These are phyloP conservation scores for Rhododendron kiyosumense DNA, from an alignment of 148 eudicot genomes.

Conservation along the genomic window DNA sequence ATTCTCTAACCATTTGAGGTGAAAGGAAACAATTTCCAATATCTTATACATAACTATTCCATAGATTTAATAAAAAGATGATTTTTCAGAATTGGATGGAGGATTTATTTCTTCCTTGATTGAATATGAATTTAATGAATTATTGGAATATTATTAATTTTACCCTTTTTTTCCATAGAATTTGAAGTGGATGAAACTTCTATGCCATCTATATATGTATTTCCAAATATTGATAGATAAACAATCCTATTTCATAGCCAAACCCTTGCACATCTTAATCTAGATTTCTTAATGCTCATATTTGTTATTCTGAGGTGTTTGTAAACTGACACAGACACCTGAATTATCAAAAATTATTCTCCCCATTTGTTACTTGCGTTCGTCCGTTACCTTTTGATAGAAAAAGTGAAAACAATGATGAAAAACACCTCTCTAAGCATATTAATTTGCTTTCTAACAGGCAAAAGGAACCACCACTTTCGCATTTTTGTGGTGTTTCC, in stretches of 20 bases:
- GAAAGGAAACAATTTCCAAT: neutral
- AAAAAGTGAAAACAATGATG: neutral
- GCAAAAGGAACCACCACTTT: constrained; percentile 17
- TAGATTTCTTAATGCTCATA: neutral
- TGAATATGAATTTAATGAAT: neutral
- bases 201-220: neutral
- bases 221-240: neutral
- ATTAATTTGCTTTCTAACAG: constrained; percentile 22
- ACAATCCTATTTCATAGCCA: constrained; percentile 7
- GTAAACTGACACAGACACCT: neutral
- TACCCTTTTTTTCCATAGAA: neutral
- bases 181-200: neutral
- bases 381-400: constrained; percentile 1
- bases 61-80: neutral
- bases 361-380: neutral
- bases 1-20: neutral
- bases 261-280: neutral
- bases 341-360: neutral
- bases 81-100: neutral
- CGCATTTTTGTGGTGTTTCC: constrained; percentile 4
- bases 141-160: neutral
- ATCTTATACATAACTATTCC: too few species aligned
- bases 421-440: neutral
- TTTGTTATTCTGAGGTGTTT: neutral
- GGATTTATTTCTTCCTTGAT: neutral